A percentile compares a stretch with the other conserved stretches of the same genome.
These are phyloP conservation scores for Eimeria necatrix DNA, from an alignment of 169 alveolate genomes.

Conservation along the genomic window DNA sequence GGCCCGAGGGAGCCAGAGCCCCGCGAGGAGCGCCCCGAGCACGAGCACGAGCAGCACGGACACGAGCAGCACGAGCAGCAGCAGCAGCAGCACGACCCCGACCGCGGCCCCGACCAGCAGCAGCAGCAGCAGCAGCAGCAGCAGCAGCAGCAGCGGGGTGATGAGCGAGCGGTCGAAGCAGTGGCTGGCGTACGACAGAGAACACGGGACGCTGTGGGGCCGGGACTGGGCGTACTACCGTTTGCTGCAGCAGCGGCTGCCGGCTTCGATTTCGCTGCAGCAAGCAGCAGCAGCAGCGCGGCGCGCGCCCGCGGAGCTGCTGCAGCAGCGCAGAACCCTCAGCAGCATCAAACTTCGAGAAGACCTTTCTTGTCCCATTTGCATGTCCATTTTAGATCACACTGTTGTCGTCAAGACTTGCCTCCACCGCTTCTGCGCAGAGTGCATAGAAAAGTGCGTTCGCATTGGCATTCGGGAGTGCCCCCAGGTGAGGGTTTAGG, in stretches of 20 bases:
- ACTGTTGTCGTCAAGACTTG: constrained; percentile 89
- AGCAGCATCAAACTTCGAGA: background rate
- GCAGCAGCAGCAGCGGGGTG: background rate
- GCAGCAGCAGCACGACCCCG: background rate
- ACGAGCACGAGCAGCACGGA: background rate
- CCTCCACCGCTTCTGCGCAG: constrained; percentile 90
- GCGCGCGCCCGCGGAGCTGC: background rate
- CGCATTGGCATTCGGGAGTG: constrained; percentile 89
- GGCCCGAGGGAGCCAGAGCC: too few species aligned
- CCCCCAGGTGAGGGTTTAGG: constrained; percentile 80
- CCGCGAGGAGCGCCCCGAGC: too few species aligned
- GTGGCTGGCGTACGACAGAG: constrained; percentile 18
- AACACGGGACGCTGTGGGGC: constrained; percentile 69
- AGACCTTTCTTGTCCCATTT: constrained; percentile 75
- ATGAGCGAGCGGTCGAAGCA: constrained; percentile 19
- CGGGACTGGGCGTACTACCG: constrained; percentile 27
- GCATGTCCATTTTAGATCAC: constrained; percentile 79
- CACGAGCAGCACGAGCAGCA: background rate
- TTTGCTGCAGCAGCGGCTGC: constrained; percentile 1
- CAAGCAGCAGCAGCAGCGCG: constrained; percentile 66
- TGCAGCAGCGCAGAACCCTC: constrained; percentile 32
- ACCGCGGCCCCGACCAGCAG: background rate
- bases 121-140: background rate
- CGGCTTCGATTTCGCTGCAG: constrained; percentile 42
- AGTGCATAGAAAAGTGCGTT: constrained; percentile 90